Evolutionary conservation across 2,329 filamentous ascomycete genomes (phyloP).

Genomic region (Cytospora piceicola): DNA sequence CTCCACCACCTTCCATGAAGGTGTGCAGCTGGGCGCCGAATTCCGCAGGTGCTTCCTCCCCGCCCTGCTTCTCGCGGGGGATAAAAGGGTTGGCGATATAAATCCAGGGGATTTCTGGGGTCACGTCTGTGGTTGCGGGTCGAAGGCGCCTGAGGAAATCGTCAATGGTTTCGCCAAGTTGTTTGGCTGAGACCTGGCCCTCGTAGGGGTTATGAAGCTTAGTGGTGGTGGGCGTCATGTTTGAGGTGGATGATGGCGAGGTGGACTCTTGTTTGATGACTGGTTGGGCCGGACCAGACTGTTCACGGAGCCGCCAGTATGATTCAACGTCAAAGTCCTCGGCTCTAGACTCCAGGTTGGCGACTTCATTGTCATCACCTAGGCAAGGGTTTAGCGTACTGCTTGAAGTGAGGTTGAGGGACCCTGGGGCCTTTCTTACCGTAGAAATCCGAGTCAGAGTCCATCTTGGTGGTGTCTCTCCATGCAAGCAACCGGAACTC

Average conservation of each 20-base stretch:
- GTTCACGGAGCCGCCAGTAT: constrained; percentile 34
- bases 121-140: constrained; percentile 61
- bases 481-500: background rate
- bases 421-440: constrained; percentile 42
- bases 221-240: constrained; percentile 13
- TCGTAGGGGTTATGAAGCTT: constrained; percentile 63
- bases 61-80: constrained; percentile 47
- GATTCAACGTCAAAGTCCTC: constrained; percentile 52
- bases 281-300: constrained; percentile 19
- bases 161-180: constrained; percentile 42
- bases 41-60: constrained; percentile 54
- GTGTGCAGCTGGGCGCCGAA: constrained; percentile 49
- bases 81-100: constrained; percentile 70
- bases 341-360: constrained; percentile 53
- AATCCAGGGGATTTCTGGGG: constrained; percentile 65
- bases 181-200: constrained; percentile 57
- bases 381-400: constrained; percentile 24
- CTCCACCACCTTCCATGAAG: constrained; percentile 57
- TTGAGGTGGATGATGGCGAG: constrained; percentile 4
- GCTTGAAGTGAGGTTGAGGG: constrained; percentile 23
- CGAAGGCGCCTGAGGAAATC: constrained; percentile 70
- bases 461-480: constrained; percentile 30
- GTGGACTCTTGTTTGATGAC: background rate
- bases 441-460: constrained; percentile 61
- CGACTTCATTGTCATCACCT: constrained; percentile 60